These are phyloP conservation scores for Euphorbia tirucalli DNA, from an alignment of 345 rosid species.

Conservation along the genomic window DNA sequence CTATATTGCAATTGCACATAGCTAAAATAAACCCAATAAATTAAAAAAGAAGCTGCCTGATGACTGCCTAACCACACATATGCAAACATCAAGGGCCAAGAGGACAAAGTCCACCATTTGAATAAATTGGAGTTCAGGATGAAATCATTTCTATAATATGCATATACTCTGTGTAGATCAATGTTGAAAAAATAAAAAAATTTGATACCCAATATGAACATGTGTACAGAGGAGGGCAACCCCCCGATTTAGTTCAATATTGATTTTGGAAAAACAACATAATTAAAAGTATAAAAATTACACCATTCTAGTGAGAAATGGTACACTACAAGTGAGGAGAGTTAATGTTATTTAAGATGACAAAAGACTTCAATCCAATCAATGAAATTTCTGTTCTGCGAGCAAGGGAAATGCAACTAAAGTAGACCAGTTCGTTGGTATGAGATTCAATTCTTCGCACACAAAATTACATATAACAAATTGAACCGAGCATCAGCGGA, in stretches of 20 bases:
- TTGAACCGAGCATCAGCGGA: neutral
- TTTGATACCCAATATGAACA: neutral
- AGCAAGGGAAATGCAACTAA: too few species aligned
- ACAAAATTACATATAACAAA: neutral
- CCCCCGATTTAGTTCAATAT: neutral
- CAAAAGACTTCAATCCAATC: too few species aligned
- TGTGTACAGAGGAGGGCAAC: neutral
- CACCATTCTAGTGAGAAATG: too few species aligned
- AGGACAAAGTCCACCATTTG: neutral
- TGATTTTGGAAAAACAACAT: too few species aligned
- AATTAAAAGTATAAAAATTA: too few species aligned
- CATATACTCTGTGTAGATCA: neutral
- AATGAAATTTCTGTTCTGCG: too few species aligned
- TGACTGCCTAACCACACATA: neutral
- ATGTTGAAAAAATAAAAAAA: neutral
- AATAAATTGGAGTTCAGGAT: neutral
- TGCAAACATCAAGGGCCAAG: neutral
- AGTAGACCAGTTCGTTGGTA: too few species aligned
- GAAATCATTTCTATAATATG: neutral
- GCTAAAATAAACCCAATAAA: too few species aligned
- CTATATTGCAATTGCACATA: neutral
- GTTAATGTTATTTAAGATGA: too few species aligned
- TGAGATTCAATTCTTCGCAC: too few species aligned
- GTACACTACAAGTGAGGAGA: too few species aligned
- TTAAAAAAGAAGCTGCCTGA: too few species aligned